These are phyloP conservation scores for Cyathus striatus DNA, from an alignment of 768 basidiomycete genomes.

Conservation along the genomic window DNA sequence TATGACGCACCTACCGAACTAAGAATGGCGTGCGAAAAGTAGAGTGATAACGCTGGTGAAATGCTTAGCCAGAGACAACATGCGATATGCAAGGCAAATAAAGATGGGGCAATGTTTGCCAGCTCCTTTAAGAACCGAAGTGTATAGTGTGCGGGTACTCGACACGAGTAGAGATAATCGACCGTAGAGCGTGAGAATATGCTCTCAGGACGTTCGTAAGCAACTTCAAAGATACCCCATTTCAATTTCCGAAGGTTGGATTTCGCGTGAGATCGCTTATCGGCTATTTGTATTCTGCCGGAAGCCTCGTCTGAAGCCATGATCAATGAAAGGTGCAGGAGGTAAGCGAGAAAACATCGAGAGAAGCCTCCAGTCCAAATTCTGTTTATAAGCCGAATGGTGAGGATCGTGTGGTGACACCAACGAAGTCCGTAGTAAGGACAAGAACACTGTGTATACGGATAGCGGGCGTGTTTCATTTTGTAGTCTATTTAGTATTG, in stretches of 20 bases:
- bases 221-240: slow-evolving; percentile 31
- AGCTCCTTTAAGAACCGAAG: slow-evolving; percentile 17
- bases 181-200: neutral
- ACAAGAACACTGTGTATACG: too few species aligned
- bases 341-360: too few species aligned
- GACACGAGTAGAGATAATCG: slow-evolving; percentile 3
- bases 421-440: too few species aligned
- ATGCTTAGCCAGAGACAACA: slow-evolving; percentile 22
- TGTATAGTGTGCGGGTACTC: slow-evolving; percentile 5
- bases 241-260: slow-evolving; percentile 17
- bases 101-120: slow-evolving; percentile 13
- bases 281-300: too few species aligned
- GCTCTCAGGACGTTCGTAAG: slow-evolving; percentile 14
- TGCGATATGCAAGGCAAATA: slow-evolving; percentile 17
- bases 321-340: too few species aligned
- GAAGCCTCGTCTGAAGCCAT: too few species aligned
- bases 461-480: too few species aligned
- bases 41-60: slow-evolving; percentile 28
- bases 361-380: too few species aligned
- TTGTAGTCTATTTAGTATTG: too few species aligned
- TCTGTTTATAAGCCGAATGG: too few species aligned
- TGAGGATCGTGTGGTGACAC: too few species aligned
- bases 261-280: too few species aligned
- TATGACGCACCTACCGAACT: slow-evolving; percentile 19
- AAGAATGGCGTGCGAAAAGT: slow-evolving; percentile 24